Evolutionary conservation across 495 filamentous ascomycete genomes (phyloP).

Genomic region (Aspergillus ellipticus): DNA sequence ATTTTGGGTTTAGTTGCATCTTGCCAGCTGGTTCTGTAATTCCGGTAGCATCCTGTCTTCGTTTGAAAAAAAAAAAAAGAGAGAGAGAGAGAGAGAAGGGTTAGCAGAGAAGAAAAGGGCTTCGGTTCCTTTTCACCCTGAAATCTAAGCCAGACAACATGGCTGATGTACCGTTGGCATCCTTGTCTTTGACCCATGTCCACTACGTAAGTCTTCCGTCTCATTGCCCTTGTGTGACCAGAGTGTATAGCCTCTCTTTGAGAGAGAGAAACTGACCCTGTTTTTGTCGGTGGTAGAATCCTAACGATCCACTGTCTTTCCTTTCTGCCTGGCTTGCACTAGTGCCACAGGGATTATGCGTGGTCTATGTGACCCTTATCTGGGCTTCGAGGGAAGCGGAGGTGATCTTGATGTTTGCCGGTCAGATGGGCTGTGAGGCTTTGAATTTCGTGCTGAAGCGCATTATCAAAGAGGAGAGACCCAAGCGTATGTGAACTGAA

Average conservation of each 20-base stretch:
- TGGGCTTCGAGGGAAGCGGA: constrained; percentile 90
- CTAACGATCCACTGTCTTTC: constrained; percentile 78
- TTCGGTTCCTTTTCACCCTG: background rate
- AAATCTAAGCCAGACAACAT: constrained; percentile 32
- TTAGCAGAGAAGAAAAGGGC: background rate
- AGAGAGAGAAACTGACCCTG: constrained; percentile 12
- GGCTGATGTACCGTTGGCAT: constrained; percentile 73
- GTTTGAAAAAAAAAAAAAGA: background rate
- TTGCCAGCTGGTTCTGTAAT: background rate
- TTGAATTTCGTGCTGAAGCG: constrained; percentile 88
- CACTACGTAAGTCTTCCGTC: constrained; percentile 71
- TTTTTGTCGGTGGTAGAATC: constrained; percentile 59
- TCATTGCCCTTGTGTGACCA: background rate
- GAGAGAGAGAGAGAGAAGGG: background rate
- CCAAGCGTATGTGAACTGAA: constrained; percentile 52
- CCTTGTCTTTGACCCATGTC: constrained; percentile 90
- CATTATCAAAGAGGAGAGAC: constrained; percentile 85
- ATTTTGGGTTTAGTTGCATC: background rate
- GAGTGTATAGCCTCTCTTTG: background rate
- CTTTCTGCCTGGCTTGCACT: constrained; percentile 90
- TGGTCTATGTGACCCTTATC: constrained; percentile 83
- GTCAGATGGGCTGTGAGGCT: constrained; percentile 91
- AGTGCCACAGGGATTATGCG: constrained; percentile 82
- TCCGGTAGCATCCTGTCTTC: background rate
- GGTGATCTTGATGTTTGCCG: constrained; percentile 83